Base-by-base conservation (phyloP, 2,329 filamentous ascomycete species). In the Metarhizium robertsii region DNA sequence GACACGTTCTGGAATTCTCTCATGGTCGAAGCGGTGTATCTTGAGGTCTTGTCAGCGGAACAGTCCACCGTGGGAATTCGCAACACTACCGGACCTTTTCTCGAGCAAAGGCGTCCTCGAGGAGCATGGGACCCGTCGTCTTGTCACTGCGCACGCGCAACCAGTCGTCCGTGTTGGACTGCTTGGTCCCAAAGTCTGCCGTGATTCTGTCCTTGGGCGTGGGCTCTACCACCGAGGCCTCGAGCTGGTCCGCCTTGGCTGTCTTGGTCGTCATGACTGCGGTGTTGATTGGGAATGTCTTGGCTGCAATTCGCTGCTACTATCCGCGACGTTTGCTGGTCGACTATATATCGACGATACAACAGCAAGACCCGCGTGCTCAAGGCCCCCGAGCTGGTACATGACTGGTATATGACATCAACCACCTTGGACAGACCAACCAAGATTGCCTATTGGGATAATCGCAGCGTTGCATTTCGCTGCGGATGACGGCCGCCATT, bases 91-190 rank as follows among this genome's bases (percentile, higher is more conserved):
- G 25, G 25, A 87, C 86, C 79, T 88, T 91, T 68, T 94, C 89
- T 13, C 88, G 53, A 43, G 20, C 56, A 49, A 58, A 58, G 0
- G 13, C 76, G 60, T 94, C 89, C 65, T 94, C 88, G 2, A 94
- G 67, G 0, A 92, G 73, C 63, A 70, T 68, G 0, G 89, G 87
- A 0, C 89, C 89, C 2, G 77, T 83, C 55, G 83, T 75, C 50
- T 88, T 78, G 3, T 83, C 76, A 40, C 73, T 83, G 30, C 74
- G 79, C 5, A 86, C 77, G 53, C 80, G 83, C 54, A 95, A 74
- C 89, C 88, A 94, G 66, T 91, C 79, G 64, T 95, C 90, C 1
- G 86, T 85, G 63, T 86, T 86, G 46, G 75, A 73, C 64, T 90
- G 79, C 69, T 86, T 89, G 32, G 86, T 83, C 25, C 90, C 90